These are phyloP conservation scores for Cryptococcus wingfieldii DNA, from an alignment of 1,284 basidiomycete species.

Conservation along the genomic window DNA sequence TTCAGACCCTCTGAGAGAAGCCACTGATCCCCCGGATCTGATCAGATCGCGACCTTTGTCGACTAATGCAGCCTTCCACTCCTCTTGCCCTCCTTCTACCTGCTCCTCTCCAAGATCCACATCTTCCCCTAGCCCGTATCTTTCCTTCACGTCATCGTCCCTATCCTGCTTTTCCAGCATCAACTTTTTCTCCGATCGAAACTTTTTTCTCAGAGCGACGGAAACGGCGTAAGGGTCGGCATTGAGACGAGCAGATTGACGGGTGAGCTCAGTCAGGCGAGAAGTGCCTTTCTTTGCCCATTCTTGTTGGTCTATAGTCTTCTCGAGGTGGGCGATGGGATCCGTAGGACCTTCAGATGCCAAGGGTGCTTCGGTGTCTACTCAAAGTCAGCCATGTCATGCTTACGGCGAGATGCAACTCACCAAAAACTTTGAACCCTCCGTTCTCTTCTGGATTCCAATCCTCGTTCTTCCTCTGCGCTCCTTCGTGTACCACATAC, in stretches of 20 bases:
- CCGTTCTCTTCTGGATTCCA: constrained; percentile 97
- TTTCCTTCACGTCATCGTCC: constrained; percentile 65
- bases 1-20: constrained; percentile 4
- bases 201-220: constrained; percentile 65
- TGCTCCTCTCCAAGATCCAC: constrained; percentile 36
- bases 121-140: constrained; percentile 65
- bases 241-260: constrained; percentile 66
- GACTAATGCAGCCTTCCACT: constrained; percentile 30
- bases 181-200: constrained; percentile 79
- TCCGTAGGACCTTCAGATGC: constrained; percentile 59
- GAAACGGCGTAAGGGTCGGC: constrained; percentile 81
- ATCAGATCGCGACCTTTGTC: constrained; percentile 15
- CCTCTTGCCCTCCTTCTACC: constrained; percentile 21
- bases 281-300: constrained; percentile 65
- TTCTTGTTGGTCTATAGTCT: constrained; percentile 72
- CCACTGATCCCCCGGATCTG: not conserved
- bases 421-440: constrained; percentile 81
- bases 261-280: constrained; percentile 71
- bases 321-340: constrained; percentile 82
- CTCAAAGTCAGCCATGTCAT: not conserved
- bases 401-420: constrained; percentile 18
- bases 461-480: constrained; percentile 83
- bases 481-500: constrained; percentile 88
- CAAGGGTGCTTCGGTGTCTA: constrained; percentile 66
- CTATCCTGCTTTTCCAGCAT: constrained; percentile 61